Evolutionary conservation across 2,329 filamentous ascomycete species (phyloP), one percentile per base, ranked within the genome.

Genomic region (Phoma sp.): DNA sequence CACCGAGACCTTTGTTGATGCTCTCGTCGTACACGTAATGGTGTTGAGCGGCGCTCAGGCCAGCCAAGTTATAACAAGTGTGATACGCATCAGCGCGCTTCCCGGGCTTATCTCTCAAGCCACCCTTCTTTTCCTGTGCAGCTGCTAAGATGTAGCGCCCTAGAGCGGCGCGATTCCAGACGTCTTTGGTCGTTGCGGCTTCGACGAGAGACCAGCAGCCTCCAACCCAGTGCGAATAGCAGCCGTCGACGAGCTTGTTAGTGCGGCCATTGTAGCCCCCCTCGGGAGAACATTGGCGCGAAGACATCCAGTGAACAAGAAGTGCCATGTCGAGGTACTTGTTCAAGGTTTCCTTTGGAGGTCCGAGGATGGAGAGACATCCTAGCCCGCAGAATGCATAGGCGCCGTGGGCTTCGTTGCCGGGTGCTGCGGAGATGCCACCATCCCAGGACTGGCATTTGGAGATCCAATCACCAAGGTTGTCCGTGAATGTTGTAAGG

Each of bases 141-240:
- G 93, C 97, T 64, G 85, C 87, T 13, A 98, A 81, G 57, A 98
- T 95, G 75, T 98, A 99, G 60, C 94, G 85, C 51, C 91, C 88
- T 65, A 98, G 79, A 6, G 90, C 95, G 69, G 95, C 88, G 48
- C 91, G 87, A 74, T 88, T 93, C 82, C 92, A 97, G 41, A 92
- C 77, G 1, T 45, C 49, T 5, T 46, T 51, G 0, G 57, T 85
- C 63, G 84, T 83, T 50, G 88, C 88, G 53, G 91, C 91, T 79
- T 97, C 90, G 64, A 98, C 82, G 62, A 99, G 78, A 40, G 94
- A 89, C 91, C 93, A 99, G 79, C 93, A 98, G 50, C 90, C 90
- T 50, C 95, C 95, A 31, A 96, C 89, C 95, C 95, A 99, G 77
- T 97, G 94, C 73, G 91, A 96, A 79, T 99, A 99, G 78, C 95